These are phyloP conservation scores for Rickenella mellea DNA, from an alignment of 768 basidiomycete genomes.

Conservation along the genomic window DNA sequence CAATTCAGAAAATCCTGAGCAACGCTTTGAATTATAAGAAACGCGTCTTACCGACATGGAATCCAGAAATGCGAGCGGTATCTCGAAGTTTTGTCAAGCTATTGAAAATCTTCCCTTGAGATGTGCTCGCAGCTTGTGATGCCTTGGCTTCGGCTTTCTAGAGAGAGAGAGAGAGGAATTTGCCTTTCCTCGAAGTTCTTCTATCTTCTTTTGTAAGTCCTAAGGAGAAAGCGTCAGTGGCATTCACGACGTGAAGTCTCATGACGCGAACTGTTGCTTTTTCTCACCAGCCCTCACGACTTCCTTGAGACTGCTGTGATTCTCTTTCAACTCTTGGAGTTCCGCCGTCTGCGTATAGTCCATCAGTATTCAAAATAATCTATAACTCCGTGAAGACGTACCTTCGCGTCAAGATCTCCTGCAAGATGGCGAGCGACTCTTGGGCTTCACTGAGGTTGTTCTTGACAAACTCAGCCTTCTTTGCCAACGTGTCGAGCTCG, in stretches of 20 bases:
- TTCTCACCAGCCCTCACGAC: constrained; percentile 36
- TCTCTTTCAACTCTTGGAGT: constrained; percentile 32
- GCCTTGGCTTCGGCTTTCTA: constrained; percentile 84
- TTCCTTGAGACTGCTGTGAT: constrained; percentile 30
- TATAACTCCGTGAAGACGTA: constrained; percentile 14
- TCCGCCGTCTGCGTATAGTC: constrained; percentile 25
- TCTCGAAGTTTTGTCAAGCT: constrained; percentile 70
- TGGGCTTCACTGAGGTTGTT: constrained; percentile 40
- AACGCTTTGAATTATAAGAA: not conserved
- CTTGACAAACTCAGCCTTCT: constrained; percentile 58
- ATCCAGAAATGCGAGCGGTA: constrained; percentile 80
- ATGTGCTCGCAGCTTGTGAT: constrained; percentile 74
- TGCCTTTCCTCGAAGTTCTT: constrained; percentile 46
- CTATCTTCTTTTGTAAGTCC: constrained; percentile 29
- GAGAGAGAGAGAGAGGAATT: constrained; percentile 50
- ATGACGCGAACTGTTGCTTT: constrained; percentile 38
- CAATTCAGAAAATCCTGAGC: constrained; percentile 19
- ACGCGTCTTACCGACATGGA: constrained; percentile 70
- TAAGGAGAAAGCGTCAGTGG: constrained; percentile 10
- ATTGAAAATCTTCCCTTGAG: constrained; percentile 78
- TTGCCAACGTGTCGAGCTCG: constrained; percentile 71
- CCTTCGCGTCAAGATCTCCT: constrained; percentile 49
- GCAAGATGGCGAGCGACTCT: constrained; percentile 34
- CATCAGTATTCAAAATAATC: not conserved
- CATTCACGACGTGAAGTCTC: too few relatives aligned